phyloP scores from a whole-genome alignment of 176 grass and related monocot species.

The Oryza longistaminata region DNA sequence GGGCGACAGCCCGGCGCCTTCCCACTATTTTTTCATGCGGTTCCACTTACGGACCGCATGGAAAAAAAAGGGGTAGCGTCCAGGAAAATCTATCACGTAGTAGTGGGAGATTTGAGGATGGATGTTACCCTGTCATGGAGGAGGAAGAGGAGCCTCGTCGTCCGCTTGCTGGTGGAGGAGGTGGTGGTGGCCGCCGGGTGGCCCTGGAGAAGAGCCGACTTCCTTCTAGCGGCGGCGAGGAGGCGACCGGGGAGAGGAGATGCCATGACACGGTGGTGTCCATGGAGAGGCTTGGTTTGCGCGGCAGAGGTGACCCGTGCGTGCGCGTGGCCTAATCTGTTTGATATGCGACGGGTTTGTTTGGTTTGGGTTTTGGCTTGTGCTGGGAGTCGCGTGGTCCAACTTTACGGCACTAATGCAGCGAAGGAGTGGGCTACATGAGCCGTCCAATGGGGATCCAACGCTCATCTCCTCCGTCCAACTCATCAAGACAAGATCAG shows the following conservation, averaged over 20 bases:
- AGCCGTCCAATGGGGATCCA: slow-evolving; percentile 20
- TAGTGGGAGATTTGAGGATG: neutral
- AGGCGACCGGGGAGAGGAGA: slow-evolving; percentile 33
- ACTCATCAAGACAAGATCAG: neutral
- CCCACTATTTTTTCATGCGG: too few relatives aligned
- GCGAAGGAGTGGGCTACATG: neutral
- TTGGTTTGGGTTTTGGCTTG: neutral
- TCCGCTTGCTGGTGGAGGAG: slow-evolving; percentile 33
- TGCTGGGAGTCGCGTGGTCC: neutral
- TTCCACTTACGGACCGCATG: too few relatives aligned
- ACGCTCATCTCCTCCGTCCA: neutral
- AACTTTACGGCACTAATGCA: neutral
- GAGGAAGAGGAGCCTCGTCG: slow-evolving; percentile 42
- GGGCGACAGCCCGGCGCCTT: too few relatives aligned
- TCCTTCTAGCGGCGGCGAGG: slow-evolving; percentile 23
- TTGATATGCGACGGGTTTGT: neutral
- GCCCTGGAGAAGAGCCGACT: neutral
- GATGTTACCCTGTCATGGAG: slow-evolving; percentile 49
- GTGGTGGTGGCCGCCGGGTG: neutral
- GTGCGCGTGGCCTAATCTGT: slow-evolving; percentile 37
- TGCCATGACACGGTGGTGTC: slow-evolving; percentile 46
- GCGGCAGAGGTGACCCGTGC: slow-evolving; percentile 13
- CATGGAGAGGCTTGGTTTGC: slow-evolving; percentile 30
- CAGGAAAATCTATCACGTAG: too few relatives aligned
- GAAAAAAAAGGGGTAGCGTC: too few relatives aligned